Percentiles rank a stretch among this genome's conserved stretches.
Evolutionary conservation across 768 basidiomycete species (phyloP).

Genomic region (Calvatia gigantea): DNA sequence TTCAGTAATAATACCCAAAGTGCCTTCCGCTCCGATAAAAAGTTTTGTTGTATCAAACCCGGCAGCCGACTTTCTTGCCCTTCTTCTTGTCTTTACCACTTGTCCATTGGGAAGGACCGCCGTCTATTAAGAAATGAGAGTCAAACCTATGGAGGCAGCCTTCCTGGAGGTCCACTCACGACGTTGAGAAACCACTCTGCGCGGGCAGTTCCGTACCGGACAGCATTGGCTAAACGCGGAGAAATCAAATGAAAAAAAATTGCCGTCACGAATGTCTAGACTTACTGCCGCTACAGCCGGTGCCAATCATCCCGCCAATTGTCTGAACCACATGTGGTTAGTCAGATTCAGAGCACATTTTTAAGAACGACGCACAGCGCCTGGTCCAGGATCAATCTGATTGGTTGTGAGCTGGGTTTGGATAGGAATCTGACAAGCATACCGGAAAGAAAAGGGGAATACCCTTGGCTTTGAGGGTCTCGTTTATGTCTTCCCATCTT

Average conservation of each 20-base stretch:
- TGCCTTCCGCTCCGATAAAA: conserved; percentile 90
- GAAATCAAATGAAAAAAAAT: background rate
- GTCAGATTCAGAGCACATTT: background rate
- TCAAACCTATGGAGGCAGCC: background rate
- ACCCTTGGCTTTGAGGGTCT: conserved; percentile 57
- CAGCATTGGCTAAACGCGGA: conserved; percentile 61
- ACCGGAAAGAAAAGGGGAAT: conserved; percentile 89
- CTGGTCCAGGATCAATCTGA: conserved; percentile 71
- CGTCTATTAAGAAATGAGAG: conserved; percentile 42
- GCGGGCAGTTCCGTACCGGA: conserved; percentile 84
- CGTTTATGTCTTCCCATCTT: conserved; percentile 78
- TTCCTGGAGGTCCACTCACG: conserved; percentile 36
- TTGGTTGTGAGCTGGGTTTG: background rate
- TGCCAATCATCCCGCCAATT: conserved; percentile 87
- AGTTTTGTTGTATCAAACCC: conserved; percentile 87
- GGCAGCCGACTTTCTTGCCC: conserved; percentile 80
- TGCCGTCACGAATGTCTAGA: conserved; percentile 15
- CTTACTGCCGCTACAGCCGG: conserved; percentile 82
- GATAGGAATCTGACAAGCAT: background rate
- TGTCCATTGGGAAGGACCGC: conserved; percentile 83
- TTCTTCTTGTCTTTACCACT: conserved; percentile 80
- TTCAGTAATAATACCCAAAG: conserved; percentile 87
- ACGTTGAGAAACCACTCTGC: conserved; percentile 86
- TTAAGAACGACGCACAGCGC: conserved; percentile 46
- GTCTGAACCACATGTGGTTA: conserved; percentile 37